Evolutionary conservation across 2,329 filamentous ascomycete species (phyloP).

Genomic region (Verticillium nonalfalfae): DNA sequence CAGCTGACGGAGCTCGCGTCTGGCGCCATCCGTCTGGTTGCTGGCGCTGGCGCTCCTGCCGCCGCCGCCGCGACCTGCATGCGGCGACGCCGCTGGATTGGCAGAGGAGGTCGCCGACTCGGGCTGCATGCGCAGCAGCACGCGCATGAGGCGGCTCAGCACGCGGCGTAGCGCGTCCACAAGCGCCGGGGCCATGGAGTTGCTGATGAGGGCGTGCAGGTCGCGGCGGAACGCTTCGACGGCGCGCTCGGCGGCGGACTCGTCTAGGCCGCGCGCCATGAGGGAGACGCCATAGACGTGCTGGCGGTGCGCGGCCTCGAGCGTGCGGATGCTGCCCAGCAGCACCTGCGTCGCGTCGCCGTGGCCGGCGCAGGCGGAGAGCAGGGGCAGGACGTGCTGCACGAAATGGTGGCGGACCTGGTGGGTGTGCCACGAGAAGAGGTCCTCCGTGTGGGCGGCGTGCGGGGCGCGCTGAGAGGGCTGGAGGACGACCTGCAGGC

Average conservation of each 20-base stretch:
- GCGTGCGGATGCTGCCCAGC: conserved; percentile 45
- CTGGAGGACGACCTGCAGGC: conserved; percentile 47
- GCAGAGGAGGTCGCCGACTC: not conserved
- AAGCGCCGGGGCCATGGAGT: conserved; percentile 51
- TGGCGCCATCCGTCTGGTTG: conserved; percentile 28
- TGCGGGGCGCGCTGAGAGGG: conserved; percentile 38
- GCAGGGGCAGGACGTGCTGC: conserved; percentile 49
- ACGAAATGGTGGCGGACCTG: conserved; percentile 57
- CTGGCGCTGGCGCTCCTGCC: conserved; percentile 30
- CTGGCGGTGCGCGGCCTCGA: conserved; percentile 53
- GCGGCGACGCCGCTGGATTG: conserved; percentile 7
- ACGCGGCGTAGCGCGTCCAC: conserved; percentile 47
- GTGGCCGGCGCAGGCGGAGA: conserved; percentile 39
- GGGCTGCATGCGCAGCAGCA: conserved; percentile 28
- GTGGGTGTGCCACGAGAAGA: conserved; percentile 54
- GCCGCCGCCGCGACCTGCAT: conserved; percentile 14
- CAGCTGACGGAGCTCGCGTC: conserved; percentile 46
- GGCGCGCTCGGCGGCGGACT: conserved; percentile 26
- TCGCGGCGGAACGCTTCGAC: conserved; percentile 51
- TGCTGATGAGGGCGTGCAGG: conserved; percentile 58
- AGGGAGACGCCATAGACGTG: conserved; percentile 49
- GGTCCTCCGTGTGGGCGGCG: conserved; percentile 46
- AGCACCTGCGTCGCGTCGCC: conserved; percentile 39
- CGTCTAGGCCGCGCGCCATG: conserved; percentile 40
- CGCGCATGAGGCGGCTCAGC: conserved; percentile 42